phyloP scores from a whole-genome alignment of 345 rosid species.

The Euclidium syriacum region DNA sequence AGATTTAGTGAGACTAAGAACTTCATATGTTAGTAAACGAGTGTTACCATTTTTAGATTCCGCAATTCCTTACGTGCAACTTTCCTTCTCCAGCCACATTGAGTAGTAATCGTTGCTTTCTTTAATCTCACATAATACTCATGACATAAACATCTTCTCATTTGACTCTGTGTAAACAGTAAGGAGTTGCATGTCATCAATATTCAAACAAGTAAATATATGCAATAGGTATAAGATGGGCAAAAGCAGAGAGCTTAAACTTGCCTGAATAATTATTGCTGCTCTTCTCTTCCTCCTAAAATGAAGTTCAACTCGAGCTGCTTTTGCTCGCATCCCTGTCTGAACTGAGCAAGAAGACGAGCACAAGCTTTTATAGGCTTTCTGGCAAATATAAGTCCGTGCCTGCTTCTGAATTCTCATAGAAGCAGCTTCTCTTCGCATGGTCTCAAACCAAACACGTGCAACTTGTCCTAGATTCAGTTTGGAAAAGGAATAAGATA shows the following conservation, averaged over 20 bases:
- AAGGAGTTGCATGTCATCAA: slow-evolving; percentile 5
- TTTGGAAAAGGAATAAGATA: slow-evolving; percentile 4
- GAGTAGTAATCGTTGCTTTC: slow-evolving; percentile 66
- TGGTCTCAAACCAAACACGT: slow-evolving; percentile 47
- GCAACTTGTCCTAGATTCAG: slow-evolving; percentile 60
- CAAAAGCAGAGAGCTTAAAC: slow-evolving; percentile 8
- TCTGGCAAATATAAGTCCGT: slow-evolving; percentile 62
- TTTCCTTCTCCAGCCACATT: slow-evolving; percentile 78
- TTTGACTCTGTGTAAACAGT: slow-evolving; percentile 51
- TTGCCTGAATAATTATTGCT: slow-evolving; percentile 72
- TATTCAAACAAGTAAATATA: slow-evolving; percentile 8
- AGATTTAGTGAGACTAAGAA: neutral
- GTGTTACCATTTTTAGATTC: slow-evolving; percentile 68
- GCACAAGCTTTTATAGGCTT: slow-evolving; percentile 46
- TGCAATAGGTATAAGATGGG: neutral
- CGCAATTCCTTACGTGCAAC: slow-evolving; percentile 71
- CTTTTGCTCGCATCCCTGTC: slow-evolving; percentile 74
- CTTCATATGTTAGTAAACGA: neutral
- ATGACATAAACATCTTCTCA: slow-evolving; percentile 54
- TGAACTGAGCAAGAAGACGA: slow-evolving; percentile 66
- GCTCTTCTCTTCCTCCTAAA: slow-evolving; percentile 65
- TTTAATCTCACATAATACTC: slow-evolving; percentile 40
- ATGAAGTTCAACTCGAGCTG: slow-evolving; percentile 57
- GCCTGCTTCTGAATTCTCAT: slow-evolving; percentile 58
- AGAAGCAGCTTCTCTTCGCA: slow-evolving; percentile 77